Conservation (phyloP, 1,284 basidiomycete genomes). For the Retiboletus flavoniger region DNA sequence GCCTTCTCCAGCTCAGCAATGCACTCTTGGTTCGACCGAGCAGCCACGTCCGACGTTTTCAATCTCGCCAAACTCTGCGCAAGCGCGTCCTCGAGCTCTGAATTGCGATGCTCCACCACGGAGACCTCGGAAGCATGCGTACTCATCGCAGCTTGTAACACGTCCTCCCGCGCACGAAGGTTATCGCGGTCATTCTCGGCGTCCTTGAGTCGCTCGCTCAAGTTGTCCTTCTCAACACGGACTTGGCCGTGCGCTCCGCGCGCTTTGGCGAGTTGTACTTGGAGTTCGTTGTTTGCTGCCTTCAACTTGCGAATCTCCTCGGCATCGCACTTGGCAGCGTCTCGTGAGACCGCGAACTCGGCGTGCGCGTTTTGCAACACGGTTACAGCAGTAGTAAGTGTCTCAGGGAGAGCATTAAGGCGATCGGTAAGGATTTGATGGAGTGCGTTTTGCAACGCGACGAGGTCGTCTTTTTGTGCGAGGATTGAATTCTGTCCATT, state of each 20-base stretch:
- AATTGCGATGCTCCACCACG: slow-evolving; percentile 53
- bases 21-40: slow-evolving; percentile 56
- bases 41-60: slow-evolving; percentile 65
- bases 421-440: slow-evolving; percentile 54
- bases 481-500: slow-evolving; percentile 44
- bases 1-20: slow-evolving; percentile 60
- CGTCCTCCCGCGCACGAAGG: slow-evolving; percentile 53
- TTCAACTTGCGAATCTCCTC: slow-evolving; percentile 64
- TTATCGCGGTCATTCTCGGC: slow-evolving; percentile 64
- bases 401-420: slow-evolving; percentile 56
- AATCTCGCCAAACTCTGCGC: slow-evolving; percentile 65
- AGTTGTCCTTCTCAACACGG: slow-evolving; percentile 75
- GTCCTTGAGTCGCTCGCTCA: slow-evolving; percentile 58
- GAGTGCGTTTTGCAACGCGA: slow-evolving; percentile 36
- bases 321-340: slow-evolving; percentile 56
- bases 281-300: slow-evolving; percentile 57
- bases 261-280: slow-evolving; percentile 70
- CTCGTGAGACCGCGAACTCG: slow-evolving; percentile 57
- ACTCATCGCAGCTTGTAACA: slow-evolving; percentile 46
- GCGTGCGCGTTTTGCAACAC: slow-evolving; percentile 59
- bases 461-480: slow-evolving; percentile 49
- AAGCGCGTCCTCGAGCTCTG: slow-evolving; percentile 67
- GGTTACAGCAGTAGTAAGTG: slow-evolving; percentile 52
- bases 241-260: slow-evolving; percentile 72
- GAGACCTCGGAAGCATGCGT: slow-evolving; percentile 48